Conservation (phyloP, 2,329 filamentous ascomycete genomes). For the Calonectria honghensis region DNA sequence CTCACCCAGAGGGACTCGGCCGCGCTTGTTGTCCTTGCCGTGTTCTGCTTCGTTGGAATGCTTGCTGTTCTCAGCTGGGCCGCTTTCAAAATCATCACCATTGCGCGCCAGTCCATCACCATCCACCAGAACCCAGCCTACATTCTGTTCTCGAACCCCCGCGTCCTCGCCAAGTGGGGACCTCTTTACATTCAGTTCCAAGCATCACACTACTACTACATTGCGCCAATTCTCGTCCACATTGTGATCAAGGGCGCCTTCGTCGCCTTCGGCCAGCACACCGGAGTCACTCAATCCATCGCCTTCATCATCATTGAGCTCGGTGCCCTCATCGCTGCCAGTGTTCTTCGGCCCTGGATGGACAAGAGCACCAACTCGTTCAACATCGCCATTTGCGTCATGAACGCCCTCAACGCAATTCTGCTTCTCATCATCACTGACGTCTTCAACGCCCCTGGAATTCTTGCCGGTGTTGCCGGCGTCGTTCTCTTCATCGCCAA, state of each 20-base stretch:
- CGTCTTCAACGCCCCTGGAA: slow-evolving; percentile 86
- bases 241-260: slow-evolving; percentile 91
- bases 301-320: slow-evolving; percentile 89
- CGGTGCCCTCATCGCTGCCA: slow-evolving; percentile 83
- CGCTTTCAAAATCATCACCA: slow-evolving; percentile 84
- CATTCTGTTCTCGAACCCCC: slow-evolving; percentile 94
- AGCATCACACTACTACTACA: slow-evolving; percentile 95
- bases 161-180: slow-evolving; percentile 96
- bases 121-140: slow-evolving; percentile 97
- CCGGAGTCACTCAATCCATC: slow-evolving; percentile 84
- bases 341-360: slow-evolving; percentile 94
- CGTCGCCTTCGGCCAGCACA: slow-evolving; percentile 85
- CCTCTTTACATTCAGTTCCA: slow-evolving; percentile 98
- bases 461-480: slow-evolving; percentile 91
- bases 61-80: slow-evolving; percentile 86
- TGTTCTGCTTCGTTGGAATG: slow-evolving; percentile 91
- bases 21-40: slow-evolving; percentile 88
- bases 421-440: slow-evolving; percentile 92
- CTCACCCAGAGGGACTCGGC: slow-evolving; percentile 89
- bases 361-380: slow-evolving; percentile 98
- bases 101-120: slow-evolving; percentile 78
- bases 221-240: slow-evolving; percentile 86
- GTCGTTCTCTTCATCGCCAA: slow-evolving; percentile 93
- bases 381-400: slow-evolving; percentile 91
- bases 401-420: slow-evolving; percentile 93